phyloP scores from a whole-genome alignment of 495 filamentous ascomycete genomes.

The Pyrenula massariospora region DNA sequence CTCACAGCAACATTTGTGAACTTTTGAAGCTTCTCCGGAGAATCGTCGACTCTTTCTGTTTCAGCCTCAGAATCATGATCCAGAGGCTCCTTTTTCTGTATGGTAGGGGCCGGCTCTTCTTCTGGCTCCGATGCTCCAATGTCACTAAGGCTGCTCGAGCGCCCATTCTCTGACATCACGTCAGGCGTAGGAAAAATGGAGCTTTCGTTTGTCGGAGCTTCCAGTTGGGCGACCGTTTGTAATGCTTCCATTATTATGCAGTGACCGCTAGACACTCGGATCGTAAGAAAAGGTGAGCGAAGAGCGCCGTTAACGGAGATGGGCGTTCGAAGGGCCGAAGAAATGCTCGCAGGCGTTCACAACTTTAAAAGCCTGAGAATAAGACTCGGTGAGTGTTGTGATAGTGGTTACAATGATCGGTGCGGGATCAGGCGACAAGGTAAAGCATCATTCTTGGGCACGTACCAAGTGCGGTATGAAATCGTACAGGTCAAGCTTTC shows the following conservation, averaged over 20 bases:
- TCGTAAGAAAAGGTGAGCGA: too few species aligned
- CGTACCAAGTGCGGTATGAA: too few species aligned
- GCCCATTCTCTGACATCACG: constrained; percentile 29
- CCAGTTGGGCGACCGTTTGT: not conserved
- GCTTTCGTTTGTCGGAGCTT: not conserved
- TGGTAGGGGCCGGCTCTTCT: constrained; percentile 31
- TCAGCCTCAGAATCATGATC: constrained; percentile 94
- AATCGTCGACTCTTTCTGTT: constrained; percentile 86
- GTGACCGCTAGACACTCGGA: not conserved
- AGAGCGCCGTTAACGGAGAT: too few species aligned
- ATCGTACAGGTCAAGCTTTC: not conserved
- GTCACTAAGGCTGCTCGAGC: constrained; percentile 78
- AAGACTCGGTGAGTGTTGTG: too few species aligned
- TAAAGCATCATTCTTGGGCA: too few species aligned
- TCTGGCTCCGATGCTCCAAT: constrained; percentile 63
- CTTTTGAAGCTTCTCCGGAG: constrained; percentile 61
- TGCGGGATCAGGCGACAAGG: too few species aligned
- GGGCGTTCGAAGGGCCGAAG: too few species aligned
- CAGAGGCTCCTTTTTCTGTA: constrained; percentile 22
- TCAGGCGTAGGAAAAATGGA: constrained; percentile 13
- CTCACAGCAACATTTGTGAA: constrained; percentile 50
- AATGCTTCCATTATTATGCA: constrained; percentile 1
- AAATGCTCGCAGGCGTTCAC: too few species aligned
- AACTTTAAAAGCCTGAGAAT: too few species aligned
- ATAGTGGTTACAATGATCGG: too few species aligned